phyloP scores from a whole-genome alignment of 164 flowering plant genomes.

The Saururus chinensis region DNA sequence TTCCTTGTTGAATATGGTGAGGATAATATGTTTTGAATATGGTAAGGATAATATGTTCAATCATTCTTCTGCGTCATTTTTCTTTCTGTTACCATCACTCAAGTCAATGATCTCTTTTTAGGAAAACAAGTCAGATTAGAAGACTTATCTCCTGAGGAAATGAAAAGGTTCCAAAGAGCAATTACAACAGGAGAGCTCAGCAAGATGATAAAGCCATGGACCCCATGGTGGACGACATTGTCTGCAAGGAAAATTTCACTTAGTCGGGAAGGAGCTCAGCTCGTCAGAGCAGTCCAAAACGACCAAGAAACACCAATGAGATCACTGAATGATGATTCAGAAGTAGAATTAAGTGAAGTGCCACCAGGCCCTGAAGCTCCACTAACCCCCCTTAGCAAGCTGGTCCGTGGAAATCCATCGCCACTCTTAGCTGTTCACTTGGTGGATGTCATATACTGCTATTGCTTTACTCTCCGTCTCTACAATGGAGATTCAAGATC shows the following conservation, averaged over 20 bases:
- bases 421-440: conserved; percentile 66
- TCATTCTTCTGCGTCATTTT: not conserved
- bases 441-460: conserved; percentile 68
- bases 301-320: conserved; percentile 11
- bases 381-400: conserved; percentile 40
- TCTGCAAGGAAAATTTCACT: conserved; percentile 53
- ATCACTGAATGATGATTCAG: conserved; percentile 15
- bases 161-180: conserved; percentile 61
- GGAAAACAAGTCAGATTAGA: conserved; percentile 50
- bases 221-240: conserved; percentile 89
- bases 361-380: conserved; percentile 78
- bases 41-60: too few relatives aligned
- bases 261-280: conserved; percentile 52
- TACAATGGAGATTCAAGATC: conserved; percentile 91
- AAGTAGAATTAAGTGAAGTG: conserved; percentile 24
- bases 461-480: conserved; percentile 82
- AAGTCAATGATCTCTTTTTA: conserved; percentile 10
- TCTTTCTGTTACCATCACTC: not conserved
- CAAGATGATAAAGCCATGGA: conserved; percentile 88
- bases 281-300: conserved; percentile 36
- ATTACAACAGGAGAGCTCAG: conserved; percentile 85
- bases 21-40: too few relatives aligned
- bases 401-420: conserved; percentile 54
- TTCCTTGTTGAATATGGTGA: too few relatives aligned
- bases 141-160: conserved; percentile 59